Base-by-base conservation (phyloP, 306 rosid genomes). In the Cucumis cinereus region DNA sequence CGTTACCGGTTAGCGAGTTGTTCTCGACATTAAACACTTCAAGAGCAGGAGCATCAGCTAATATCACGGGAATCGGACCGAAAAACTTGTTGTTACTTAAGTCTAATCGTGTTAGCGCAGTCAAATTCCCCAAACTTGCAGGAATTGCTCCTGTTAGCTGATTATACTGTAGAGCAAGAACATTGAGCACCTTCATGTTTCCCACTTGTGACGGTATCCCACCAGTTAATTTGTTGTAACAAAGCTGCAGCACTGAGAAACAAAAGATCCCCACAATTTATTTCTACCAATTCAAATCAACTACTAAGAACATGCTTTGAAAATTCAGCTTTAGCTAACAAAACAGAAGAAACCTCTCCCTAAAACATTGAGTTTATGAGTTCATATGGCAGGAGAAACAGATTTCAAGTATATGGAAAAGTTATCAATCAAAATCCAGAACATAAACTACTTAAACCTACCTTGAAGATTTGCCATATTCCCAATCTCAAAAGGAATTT, bases 391-490 rank as follows among this genome's bases (percentile, higher is more conserved):
- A 47, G 22, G 41, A 38, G 64, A 14, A 59, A 28, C 68, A 30
- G 30, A 41, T 26, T 38, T 35, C 52, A 38, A 66, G 73, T 66
- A n/a, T 2, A n/a, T 13, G 1, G 52, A 13, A 45, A 45, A 45
- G 52, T 66, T 19, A 66, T 45, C n/a, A 45, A 69, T 38, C 56
- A 69, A 69, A 68, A 22, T 4, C 36, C 55, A 43, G 13, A 70
- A 45, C 23, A 47, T 13, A 49, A 7, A 61, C 20, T 3, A 61
- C 30, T n/a, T 15, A 45, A 68, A 84, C 88, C 64, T 43, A 93
- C 99, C 97, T 89, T 92, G 97, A 77, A 94, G 96, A 85, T 86
- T 84, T 61, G 77, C 79, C 92, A 94, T 91, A 57, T 77, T 84
- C 40, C 89, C 91, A 62, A 94, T 53, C 81, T 90, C 86, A 56